Base-by-base conservation (phyloP, 2,329 filamentous ascomycete species). In the Xylaria sp. region DNA sequence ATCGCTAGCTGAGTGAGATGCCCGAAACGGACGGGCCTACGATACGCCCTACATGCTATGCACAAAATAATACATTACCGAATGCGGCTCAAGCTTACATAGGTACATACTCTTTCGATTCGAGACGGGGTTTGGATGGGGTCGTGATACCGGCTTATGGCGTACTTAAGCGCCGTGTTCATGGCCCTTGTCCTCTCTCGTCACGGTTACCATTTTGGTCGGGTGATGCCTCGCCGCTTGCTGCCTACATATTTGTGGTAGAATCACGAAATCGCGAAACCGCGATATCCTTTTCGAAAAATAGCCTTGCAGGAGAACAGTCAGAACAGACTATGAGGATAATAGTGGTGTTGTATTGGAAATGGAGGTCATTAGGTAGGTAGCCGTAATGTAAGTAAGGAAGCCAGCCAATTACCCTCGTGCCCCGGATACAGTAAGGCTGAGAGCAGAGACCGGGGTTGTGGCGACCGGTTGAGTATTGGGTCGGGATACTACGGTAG, bases 81-180 rank as follows among this genome's bases (percentile, higher is more conserved):
- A 46, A 15, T 46, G 56, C 41, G 57, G 57, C 57, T 48, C 57
- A 20, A 30, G 39, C 30, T 46, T 25, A 15, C 28, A 6, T 39
- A 34, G 2, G 32, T 13, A 15, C n/a, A n/a, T n/a, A n/a, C n/a
- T n/a, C n/a, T n/a, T n/a, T n/a, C n/a, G n/a, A n/a, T 46, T 46
- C 9, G 20, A 46, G n/a, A 46, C 8, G 41, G 41, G 5, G n/a
- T n/a, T n/a, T n/a, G n/a, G n/a, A n/a, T n/a, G n/a, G n/a, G n/a
- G n/a, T n/a, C n/a, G n/a, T n/a, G n/a, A n/a, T n/a, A n/a, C n/a
- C n/a, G n/a, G n/a, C n/a, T n/a, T n/a, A n/a, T n/a, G 12, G 25
- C 46, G 8, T 25, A 28, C 46, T 28, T 28, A 28, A 30, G 48
- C 48, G 48, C 48, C 48, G 48, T 10, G 30, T 48, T 20, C 12